Evolutionary conservation across 495 filamentous ascomycete species (phyloP).

Genomic region (Symbiotaphrina buchneri): DNA sequence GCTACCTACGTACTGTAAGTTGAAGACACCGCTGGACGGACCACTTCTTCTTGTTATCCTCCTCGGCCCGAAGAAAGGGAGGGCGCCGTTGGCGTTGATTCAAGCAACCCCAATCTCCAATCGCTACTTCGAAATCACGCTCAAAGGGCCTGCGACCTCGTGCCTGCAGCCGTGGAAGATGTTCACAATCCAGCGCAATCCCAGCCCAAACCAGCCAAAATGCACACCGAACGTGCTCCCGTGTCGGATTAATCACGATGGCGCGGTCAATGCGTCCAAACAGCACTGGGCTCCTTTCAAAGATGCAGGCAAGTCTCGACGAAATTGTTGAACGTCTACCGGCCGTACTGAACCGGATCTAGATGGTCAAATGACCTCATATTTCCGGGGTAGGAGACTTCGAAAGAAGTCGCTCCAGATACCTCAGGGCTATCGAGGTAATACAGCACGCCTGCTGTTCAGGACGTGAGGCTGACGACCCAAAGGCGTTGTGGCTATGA

Average conservation of each 20-base stretch:
- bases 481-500: conserved; percentile 18
- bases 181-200: conserved; percentile 2
- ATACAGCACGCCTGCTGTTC: no score
- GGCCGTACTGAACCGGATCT: conserved; percentile 4
- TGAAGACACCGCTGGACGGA: no score
- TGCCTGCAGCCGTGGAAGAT: no score
- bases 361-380: conserved; percentile 31
- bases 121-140: no score
- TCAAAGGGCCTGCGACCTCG: no score
- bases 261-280: conserved; percentile 35
- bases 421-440: conserved; percentile 57
- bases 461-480: conserved; percentile 8
- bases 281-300: conserved; percentile 48
- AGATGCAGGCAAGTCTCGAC: conserved; percentile 15
- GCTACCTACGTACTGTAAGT: no score
- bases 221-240: conserved; percentile 63
- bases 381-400: conserved; percentile 71
- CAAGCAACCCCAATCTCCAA: no score
- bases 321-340: conserved; percentile 2
- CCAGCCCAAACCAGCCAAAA: conserved; percentile 11
- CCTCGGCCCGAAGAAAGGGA: no score
- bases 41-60: no score
- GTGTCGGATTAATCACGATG: conserved; percentile 62
- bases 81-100: no score
- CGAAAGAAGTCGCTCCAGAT: conserved; percentile 41